Conservation (phyloP, 768 basidiomycete genomes). For the Psilocybe tampanensis region DNA sequence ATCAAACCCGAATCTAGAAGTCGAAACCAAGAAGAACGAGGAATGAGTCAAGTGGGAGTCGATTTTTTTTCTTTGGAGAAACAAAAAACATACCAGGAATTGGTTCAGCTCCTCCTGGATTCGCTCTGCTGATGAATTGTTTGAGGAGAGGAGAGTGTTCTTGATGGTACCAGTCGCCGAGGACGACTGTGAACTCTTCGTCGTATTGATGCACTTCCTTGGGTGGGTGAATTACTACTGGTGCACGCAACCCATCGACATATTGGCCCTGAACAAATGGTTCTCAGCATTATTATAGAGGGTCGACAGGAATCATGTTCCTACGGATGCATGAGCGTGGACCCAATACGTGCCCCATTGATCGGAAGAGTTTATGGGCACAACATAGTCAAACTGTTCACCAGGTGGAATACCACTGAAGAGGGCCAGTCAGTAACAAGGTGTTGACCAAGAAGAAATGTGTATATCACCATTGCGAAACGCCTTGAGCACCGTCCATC, state of each 20-base stretch:
- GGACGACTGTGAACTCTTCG: slow-evolving; percentile 84
- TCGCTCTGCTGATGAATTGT: slow-evolving; percentile 67
- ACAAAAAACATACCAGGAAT: slow-evolving; percentile 79
- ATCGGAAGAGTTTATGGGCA: slow-evolving; percentile 67
- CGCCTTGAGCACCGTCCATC: slow-evolving; percentile 85
- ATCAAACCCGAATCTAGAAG: slow-evolving; percentile 72
- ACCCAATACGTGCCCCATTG: slow-evolving; percentile 87
- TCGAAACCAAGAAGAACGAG: background rate
- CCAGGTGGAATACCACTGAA: slow-evolving; percentile 78
- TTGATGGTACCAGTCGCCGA: slow-evolving; percentile 93
- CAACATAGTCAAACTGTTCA: slow-evolving; percentile 68
- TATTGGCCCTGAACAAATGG: slow-evolving; percentile 71
- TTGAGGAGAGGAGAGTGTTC: slow-evolving; percentile 65
- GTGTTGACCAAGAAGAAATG: background rate
- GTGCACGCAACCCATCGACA: slow-evolving; percentile 90
- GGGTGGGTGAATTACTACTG: slow-evolving; percentile 74
- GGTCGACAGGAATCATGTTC: slow-evolving; percentile 15
- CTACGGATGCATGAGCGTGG: slow-evolving; percentile 63
- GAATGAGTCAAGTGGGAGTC: background rate
- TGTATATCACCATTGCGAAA: slow-evolving; percentile 79
- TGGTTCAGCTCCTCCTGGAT: slow-evolving; percentile 88
- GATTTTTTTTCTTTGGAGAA: background rate
- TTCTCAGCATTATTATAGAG: background rate
- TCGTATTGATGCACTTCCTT: slow-evolving; percentile 77
- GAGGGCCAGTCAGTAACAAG: background rate